phyloP scores from a whole-genome alignment of 1,139 yeast genomes.

The Geotrichum citri-aurantii region DNA sequence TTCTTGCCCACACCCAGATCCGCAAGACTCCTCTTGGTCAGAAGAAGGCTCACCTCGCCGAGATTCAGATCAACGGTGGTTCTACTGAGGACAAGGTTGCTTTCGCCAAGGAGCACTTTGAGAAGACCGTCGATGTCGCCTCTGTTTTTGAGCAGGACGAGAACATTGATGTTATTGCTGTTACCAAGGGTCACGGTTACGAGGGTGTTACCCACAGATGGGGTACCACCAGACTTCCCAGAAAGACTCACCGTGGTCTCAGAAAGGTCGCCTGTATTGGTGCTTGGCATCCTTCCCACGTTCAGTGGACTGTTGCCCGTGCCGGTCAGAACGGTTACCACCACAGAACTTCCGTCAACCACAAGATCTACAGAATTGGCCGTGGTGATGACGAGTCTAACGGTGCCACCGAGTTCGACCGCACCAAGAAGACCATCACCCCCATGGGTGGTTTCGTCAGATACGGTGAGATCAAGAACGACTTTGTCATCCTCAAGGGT shows the following conservation, averaged over 20 bases:
- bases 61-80: slow-evolving; percentile 99
- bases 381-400: slow-evolving; percentile 88
- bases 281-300: slow-evolving; percentile 99
- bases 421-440: slow-evolving; percentile 98
- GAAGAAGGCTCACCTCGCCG: slow-evolving; percentile 99
- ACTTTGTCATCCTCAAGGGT: slow-evolving; percentile 96
- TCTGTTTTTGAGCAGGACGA: slow-evolving; percentile 98
- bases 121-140: slow-evolving; percentile 95
- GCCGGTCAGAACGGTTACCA: slow-evolving; percentile 99
- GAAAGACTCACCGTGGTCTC: slow-evolving; percentile 99
- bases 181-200: slow-evolving; percentile 99
- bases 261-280: slow-evolving; percentile 99
- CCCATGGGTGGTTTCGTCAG: slow-evolving; percentile 99
- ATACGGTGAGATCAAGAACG: slow-evolving; percentile 97
- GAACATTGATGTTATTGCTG: slow-evolving; percentile 97
- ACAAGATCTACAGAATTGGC: slow-evolving; percentile 99
- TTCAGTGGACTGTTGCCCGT: slow-evolving; percentile 99
- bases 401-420: slow-evolving; percentile 97
- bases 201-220: slow-evolving; percentile 99
- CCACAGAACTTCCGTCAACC: slow-evolving; percentile 99
- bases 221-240: slow-evolving; percentile 99
- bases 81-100: slow-evolving; percentile 94
- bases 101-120: slow-evolving; percentile 99
- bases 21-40: slow-evolving; percentile 98
- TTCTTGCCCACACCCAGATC: slow-evolving; percentile 98